A percentile compares a stretch with the other conserved stretches of the same genome.
phyloP scores from a whole-genome alignment of 352 stramenopile species.

The Phytophthora foliorum region DNA sequence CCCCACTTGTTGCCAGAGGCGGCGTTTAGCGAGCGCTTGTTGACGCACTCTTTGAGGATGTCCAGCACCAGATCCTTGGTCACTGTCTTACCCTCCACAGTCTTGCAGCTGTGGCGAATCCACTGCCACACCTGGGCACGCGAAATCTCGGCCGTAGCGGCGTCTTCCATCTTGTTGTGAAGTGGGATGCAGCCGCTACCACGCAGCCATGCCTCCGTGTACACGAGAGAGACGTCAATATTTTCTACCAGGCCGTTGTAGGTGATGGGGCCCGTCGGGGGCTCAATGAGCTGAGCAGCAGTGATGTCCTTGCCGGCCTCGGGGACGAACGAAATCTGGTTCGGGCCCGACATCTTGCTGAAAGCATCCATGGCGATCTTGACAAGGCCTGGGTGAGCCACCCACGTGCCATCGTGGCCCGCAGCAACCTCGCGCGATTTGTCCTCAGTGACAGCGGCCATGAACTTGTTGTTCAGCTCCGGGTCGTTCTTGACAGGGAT shows the following conservation, averaged over 20 bases:
- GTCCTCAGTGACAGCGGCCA: slow-evolving; percentile 91
- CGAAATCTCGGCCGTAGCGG: slow-evolving; percentile 95
- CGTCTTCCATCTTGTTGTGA: slow-evolving; percentile 97
- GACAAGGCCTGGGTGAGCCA: slow-evolving; percentile 96
- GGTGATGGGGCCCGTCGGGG: slow-evolving; percentile 82
- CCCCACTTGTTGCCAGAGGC: slow-evolving; percentile 68
- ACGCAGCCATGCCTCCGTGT: slow-evolving; percentile 95
- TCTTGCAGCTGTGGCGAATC: slow-evolving; percentile 79
- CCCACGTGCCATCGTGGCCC: slow-evolving; percentile 98
- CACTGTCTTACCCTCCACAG: slow-evolving; percentile 69
- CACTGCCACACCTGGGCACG: slow-evolving; percentile 96
- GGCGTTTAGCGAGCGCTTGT: slow-evolving; percentile 59
- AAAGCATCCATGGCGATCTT: slow-evolving; percentile 94
- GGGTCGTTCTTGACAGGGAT: slow-evolving; percentile 96
- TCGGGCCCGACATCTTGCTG: slow-evolving; percentile 93
- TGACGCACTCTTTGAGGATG: slow-evolving; percentile 75
- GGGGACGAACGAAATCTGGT: slow-evolving; percentile 90
- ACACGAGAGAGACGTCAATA: slow-evolving; percentile 94
- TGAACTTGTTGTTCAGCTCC: slow-evolving; percentile 90
- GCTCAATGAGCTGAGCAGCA: slow-evolving; percentile 71
- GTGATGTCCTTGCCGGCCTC: slow-evolving; percentile 68
- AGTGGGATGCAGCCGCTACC: slow-evolving; percentile 95
- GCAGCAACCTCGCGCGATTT: slow-evolving; percentile 92
- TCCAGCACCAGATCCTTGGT: slow-evolving; percentile 74
- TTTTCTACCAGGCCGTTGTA: slow-evolving; percentile 89